A percentile compares a stretch with the other conserved stretches of the same genome.
These are phyloP conservation scores for Nothopassalora personata DNA, from an alignment of 2,329 filamentous ascomycete genomes.

Conservation along the genomic window DNA sequence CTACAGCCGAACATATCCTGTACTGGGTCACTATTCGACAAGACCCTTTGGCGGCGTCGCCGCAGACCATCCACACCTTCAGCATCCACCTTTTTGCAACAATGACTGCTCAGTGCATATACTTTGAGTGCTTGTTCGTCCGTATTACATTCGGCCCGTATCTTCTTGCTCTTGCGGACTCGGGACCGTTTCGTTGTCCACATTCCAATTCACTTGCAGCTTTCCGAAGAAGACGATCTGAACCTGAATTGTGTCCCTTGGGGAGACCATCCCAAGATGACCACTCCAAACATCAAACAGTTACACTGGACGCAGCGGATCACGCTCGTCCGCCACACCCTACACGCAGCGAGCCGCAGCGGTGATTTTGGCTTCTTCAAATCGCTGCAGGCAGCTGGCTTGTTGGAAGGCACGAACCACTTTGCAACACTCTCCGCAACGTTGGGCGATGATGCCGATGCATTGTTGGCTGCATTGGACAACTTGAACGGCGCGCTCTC, in stretches of 20 bases:
- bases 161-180: conserved; percentile 1
- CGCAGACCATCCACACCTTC: conserved; percentile 10
- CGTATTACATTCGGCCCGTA: conserved; percentile 3
- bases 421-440: conserved; percentile 38
- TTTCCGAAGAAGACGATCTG: neutral
- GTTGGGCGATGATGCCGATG: conserved; percentile 41
- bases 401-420: conserved; percentile 43
- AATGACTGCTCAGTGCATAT: conserved; percentile 18
- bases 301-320: conserved; percentile 45
- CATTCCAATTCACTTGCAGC: conserved; percentile 1
- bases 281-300: conserved; percentile 26
- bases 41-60: conserved; percentile 17
- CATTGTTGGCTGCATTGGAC: conserved; percentile 41
- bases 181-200: conserved; percentile 5
- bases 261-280: conserved; percentile 15
- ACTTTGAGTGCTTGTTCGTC: conserved; percentile 5
- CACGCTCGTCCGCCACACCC: conserved; percentile 42
- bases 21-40: conserved; percentile 8
- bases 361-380: conserved; percentile 46
- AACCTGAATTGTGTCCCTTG: neutral
- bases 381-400: conserved; percentile 39
- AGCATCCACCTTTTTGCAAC: conserved; percentile 9
- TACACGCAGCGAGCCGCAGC: conserved; percentile 40
- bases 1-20: conserved; percentile 4
- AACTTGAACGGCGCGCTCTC: conserved; percentile 44